A percentile compares a stretch with the other conserved stretches of the same genome.
Conservation (phyloP, 352 stramenopile genomes). For the Phytophthora rubi region DNA sequence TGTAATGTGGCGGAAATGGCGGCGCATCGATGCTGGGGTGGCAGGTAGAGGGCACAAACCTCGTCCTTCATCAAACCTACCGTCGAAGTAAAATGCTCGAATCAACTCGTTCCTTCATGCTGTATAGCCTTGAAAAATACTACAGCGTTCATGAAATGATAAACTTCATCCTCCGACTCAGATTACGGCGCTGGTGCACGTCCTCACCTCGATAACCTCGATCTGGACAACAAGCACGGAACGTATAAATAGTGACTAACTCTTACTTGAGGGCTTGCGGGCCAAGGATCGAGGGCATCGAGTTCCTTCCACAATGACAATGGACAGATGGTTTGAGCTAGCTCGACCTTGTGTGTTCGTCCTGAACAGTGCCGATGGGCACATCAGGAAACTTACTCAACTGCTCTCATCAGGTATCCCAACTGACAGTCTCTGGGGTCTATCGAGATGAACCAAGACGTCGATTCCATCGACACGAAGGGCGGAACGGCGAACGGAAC, state of each 20-base stretch:
- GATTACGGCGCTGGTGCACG: constrained; percentile 7
- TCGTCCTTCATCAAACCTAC: neutral
- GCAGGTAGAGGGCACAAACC: constrained; percentile 8
- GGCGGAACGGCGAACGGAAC: constrained; percentile 31
- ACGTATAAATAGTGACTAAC: constrained; percentile 28
- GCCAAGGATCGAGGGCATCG: constrained; percentile 2
- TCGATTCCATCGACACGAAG: constrained; percentile 12
- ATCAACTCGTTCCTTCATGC: neutral
- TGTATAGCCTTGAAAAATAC: neutral
- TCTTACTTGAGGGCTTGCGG: neutral
- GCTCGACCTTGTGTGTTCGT: neutral
- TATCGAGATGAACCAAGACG: constrained; percentile 28
- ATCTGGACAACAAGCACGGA: constrained; percentile 3
- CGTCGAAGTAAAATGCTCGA: neutral
- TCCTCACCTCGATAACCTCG: constrained; percentile 5
- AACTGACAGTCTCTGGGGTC: neutral
- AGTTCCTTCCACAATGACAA: constrained; percentile 3
- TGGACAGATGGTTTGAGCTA: constrained; percentile 11
- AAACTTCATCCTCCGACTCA: constrained; percentile 17
- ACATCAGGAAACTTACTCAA: constrained; percentile 20
- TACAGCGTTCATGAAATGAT: neutral
- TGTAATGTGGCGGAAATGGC: constrained; percentile 36
- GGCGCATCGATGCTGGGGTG: constrained; percentile 23
- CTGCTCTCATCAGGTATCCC: constrained; percentile 2
- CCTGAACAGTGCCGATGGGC: neutral